Conservation (phyloP, 164 flowering plant genomes). For the Macadamia tetraphylla region DNA sequence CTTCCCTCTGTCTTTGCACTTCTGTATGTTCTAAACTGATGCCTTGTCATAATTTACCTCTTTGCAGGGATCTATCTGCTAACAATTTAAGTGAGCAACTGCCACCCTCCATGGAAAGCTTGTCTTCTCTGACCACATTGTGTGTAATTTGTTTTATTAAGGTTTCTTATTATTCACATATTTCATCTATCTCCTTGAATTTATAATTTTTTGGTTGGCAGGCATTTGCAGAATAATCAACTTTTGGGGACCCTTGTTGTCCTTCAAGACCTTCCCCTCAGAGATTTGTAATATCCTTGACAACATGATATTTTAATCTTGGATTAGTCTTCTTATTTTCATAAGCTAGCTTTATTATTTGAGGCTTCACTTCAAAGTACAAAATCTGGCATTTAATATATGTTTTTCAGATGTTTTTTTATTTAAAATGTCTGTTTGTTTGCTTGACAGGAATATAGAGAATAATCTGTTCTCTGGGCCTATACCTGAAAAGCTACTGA, state of each 20-base stretch:
- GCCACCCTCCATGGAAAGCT: constrained; percentile 52
- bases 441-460: constrained; percentile 63
- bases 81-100: constrained; percentile 77
- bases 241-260: constrained; percentile 87
- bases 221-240: constrained; percentile 80
- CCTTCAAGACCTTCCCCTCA: constrained; percentile 70
- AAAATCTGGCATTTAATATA: neutral
- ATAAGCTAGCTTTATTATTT: neutral
- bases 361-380: neutral
- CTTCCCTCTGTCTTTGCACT: neutral
- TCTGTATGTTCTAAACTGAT: neutral
- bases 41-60: neutral
- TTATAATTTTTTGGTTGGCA: constrained; percentile 30
- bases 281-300: constrained; percentile 54
- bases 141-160: constrained; percentile 29
- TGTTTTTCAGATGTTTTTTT: constrained; percentile 8
- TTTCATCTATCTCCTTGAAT: neutral
- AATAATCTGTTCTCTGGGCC: constrained; percentile 80
- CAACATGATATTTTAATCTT: constrained; percentile 10
- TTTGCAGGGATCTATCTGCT: constrained; percentile 64
- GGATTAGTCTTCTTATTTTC: neutral
- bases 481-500: constrained; percentile 66
- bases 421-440: constrained; percentile 4
- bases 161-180: neutral
- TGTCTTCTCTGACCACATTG: constrained; percentile 60